Percentiles rank a stretch among this genome's conserved stretches.
phyloP scores from a whole-genome alignment of 108 stramenopile genomes.

The Phaeodactylum tricornutum region DNA sequence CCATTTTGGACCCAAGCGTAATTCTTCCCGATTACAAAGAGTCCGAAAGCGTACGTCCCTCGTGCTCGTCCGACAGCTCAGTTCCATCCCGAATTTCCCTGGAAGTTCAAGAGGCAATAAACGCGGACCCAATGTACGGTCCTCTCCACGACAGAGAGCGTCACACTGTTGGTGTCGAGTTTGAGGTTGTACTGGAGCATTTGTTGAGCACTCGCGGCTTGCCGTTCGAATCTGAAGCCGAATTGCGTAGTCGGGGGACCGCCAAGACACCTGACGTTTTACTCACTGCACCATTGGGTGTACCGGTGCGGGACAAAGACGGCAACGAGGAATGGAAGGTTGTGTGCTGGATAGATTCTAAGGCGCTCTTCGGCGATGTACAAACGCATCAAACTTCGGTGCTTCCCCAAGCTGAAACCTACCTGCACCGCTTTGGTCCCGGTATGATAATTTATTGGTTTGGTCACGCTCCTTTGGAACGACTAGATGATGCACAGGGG shows the following conservation, averaged over 20 bases:
- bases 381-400: slow-evolving; percentile 58
- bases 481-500: slow-evolving; percentile 44
- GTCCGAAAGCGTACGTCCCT: slow-evolving; percentile 21
- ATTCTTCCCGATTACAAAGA: slow-evolving; percentile 35
- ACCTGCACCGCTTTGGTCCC: slow-evolving; percentile 77
- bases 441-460: slow-evolving; percentile 80
- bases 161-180: slow-evolving; percentile 62
- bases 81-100: slow-evolving; percentile 33
- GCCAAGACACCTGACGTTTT: slow-evolving; percentile 72
- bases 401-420: slow-evolving; percentile 70
- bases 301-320: slow-evolving; percentile 9
- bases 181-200: slow-evolving; percentile 58
- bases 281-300: slow-evolving; percentile 17
- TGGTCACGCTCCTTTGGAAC: slow-evolving; percentile 72
- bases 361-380: slow-evolving; percentile 76
- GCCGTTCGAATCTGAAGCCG: slow-evolving; percentile 74
- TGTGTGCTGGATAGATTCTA: slow-evolving; percentile 83
- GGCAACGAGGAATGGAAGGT: slow-evolving; percentile 53
- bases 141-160: slow-evolving; percentile 51
- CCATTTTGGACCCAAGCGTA: slow-evolving; percentile 19
- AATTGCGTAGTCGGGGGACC: slow-evolving; percentile 56
- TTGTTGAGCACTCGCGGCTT: slow-evolving; percentile 47
- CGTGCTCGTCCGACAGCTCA: background rate
- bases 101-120: slow-evolving; percentile 55
- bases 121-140: slow-evolving; percentile 68